Conservation (phyloP, 2,329 filamentous ascomycete species). For the Hymenoscyphus albidus region DNA sequence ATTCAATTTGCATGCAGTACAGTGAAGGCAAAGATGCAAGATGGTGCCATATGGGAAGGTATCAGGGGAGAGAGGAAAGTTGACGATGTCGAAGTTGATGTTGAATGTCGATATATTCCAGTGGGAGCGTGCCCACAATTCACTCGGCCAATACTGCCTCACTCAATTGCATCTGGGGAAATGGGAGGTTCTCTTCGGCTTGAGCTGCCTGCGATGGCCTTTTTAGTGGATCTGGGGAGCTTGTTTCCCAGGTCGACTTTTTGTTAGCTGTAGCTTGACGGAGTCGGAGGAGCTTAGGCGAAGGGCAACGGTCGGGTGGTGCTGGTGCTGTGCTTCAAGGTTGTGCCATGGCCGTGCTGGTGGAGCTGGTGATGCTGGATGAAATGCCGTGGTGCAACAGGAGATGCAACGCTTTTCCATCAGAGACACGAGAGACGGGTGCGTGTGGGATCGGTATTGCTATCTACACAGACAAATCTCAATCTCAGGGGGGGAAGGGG, state of each 20-base stretch:
- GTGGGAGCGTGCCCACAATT: background rate
- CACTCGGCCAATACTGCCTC: background rate
- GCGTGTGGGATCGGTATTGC: background rate
- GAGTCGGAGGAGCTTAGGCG: background rate
- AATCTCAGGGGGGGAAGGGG: background rate
- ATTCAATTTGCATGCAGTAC: background rate
- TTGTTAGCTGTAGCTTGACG: background rate
- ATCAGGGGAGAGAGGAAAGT: background rate
- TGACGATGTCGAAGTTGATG: background rate
- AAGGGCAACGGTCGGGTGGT: background rate
- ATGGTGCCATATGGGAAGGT: background rate
- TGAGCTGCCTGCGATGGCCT: conserved; percentile 7
- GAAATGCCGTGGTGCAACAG: background rate
- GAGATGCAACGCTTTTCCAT: conserved; percentile 1
- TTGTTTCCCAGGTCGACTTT: background rate
- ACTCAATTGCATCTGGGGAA: background rate
- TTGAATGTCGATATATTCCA: background rate
- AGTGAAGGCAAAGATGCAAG: background rate
- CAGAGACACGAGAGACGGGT: background rate
- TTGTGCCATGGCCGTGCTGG: background rate
- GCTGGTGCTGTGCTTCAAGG: background rate
- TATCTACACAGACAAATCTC: background rate
- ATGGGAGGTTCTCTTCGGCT: conserved; percentile 7
- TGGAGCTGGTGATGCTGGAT: background rate
- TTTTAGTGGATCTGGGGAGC: conserved; percentile 1